Evolutionary conservation across 78 protist genomes (phyloP).

Genomic region (Dictyostelium citrinum): DNA sequence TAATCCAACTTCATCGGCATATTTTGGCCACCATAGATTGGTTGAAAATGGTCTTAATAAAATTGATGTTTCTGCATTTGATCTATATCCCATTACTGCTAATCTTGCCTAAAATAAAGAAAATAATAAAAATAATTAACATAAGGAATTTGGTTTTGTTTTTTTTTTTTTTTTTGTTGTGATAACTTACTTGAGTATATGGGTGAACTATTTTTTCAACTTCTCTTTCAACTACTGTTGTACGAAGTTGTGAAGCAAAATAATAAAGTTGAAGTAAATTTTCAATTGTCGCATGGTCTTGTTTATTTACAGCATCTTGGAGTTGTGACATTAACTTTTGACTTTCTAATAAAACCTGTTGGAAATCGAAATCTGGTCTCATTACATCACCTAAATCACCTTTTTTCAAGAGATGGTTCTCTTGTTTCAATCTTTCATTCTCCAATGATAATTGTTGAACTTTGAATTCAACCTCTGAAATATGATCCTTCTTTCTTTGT

Average conservation of each 20-base stretch:
- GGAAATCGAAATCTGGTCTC: slow-evolving; percentile 59
- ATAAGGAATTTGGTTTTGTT: too few species aligned
- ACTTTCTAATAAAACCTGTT: slow-evolving; percentile 21
- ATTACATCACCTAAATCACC: slow-evolving; percentile 65
- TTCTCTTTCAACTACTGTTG: slow-evolving; percentile 62
- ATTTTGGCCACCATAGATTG: slow-evolving; percentile 68
- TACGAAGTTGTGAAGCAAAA: slow-evolving; percentile 44
- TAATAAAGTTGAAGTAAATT: slow-evolving; percentile 57
- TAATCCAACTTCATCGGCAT: slow-evolving; percentile 34
- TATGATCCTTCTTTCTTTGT: slow-evolving; percentile 74
- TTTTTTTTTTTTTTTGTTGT: neutral
- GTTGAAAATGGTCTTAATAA: slow-evolving; percentile 46
- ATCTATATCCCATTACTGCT: slow-evolving; percentile 55
- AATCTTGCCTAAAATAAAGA: slow-evolving; percentile 28
- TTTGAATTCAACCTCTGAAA: slow-evolving; percentile 30
- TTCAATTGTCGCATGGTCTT: slow-evolving; percentile 34
- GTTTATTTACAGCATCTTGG: slow-evolving; percentile 12
- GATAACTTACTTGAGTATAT: slow-evolving; percentile 64
- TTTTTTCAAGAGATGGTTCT: slow-evolving; percentile 39
- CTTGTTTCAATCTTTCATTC: slow-evolving; percentile 48
- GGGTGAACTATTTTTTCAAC: slow-evolving; percentile 74
- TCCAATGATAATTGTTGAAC: slow-evolving; percentile 44
- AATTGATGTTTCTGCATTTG: slow-evolving; percentile 36
- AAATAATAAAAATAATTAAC: too few species aligned
- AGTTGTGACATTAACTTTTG: slow-evolving; percentile 31